phyloP scores from a whole-genome alignment of 306 rosid species.

The Dryas drummondii region DNA sequence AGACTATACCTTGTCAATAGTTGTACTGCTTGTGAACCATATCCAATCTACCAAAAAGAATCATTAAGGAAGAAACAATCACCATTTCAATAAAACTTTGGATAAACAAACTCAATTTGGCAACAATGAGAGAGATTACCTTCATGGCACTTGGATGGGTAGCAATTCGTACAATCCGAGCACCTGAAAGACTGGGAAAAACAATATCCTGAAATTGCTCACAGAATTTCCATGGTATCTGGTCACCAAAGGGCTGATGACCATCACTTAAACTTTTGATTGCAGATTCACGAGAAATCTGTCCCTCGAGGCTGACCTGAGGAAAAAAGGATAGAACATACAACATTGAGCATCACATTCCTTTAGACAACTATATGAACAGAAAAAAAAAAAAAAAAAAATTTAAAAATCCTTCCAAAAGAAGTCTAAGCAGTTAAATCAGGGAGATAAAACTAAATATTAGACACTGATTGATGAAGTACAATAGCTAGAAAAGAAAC shows the following conservation, averaged over 20 bases:
- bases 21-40: conserved; percentile 96
- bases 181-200: conserved; percentile 91
- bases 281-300: conserved; percentile 83
- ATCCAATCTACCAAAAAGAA: conserved; percentile 69
- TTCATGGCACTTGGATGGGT: conserved; percentile 93
- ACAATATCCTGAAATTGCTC: conserved; percentile 87
- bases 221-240: conserved; percentile 92
- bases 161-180: conserved; percentile 95
- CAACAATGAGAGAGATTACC: conserved; percentile 44
- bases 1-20: conserved; percentile 80
- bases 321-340: conserved; percentile 15
- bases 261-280: conserved; percentile 72
- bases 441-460: background rate
- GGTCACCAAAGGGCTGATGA: conserved; percentile 87
- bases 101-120: conserved; percentile 16
- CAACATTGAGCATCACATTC: conserved; percentile 5
- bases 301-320: conserved; percentile 88
- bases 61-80: background rate
- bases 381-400: background rate
- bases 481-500: too few relatives aligned
- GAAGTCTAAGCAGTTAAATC: background rate
- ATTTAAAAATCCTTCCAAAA: background rate
- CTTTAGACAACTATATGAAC: background rate
- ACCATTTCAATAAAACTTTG: conserved; percentile 6
- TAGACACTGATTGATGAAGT: too few relatives aligned